Percentiles rank a stretch among this genome's conserved stretches.
Conservation (phyloP, 768 basidiomycete species). For the Suillus hirtellus region DNA sequence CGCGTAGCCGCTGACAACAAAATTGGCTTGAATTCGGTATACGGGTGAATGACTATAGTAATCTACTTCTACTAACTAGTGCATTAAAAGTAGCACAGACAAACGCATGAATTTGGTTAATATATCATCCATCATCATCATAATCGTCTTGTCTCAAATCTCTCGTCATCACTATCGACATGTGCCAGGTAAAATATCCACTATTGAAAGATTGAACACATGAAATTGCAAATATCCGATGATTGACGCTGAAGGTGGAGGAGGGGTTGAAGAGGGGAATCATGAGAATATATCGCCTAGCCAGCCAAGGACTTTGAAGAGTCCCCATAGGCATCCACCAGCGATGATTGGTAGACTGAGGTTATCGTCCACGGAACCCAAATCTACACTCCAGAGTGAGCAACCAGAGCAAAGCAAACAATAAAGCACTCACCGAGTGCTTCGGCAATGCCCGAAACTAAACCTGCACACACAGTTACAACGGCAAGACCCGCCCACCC, state of each 20-base stretch:
- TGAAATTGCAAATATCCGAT: not conserved
- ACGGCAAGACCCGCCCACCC: slow-evolving; percentile 49
- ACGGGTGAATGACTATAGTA: slow-evolving; percentile 6
- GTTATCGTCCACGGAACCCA: slow-evolving; percentile 87
- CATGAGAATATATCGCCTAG: slow-evolving; percentile 27
- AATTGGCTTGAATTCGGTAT: not conserved
- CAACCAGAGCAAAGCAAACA: slow-evolving; percentile 3
- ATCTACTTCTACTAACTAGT: slow-evolving; percentile 9
- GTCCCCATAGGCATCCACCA: slow-evolving; percentile 67
- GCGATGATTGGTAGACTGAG: slow-evolving; percentile 86
- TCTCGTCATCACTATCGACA: slow-evolving; percentile 4
- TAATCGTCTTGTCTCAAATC: not conserved
- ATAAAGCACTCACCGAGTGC: slow-evolving; percentile 67
- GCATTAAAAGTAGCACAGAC: slow-evolving; percentile 4
- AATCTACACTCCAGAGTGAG: slow-evolving; percentile 47
- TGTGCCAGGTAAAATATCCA: slow-evolving; percentile 3
- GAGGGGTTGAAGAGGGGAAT: not conserved
- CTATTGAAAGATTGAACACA: not conserved
- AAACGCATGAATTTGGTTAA: not conserved
- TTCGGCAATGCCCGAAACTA: slow-evolving; percentile 85
- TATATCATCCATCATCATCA: slow-evolving; percentile 5
- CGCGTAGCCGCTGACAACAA: not conserved
- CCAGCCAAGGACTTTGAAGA: slow-evolving; percentile 45
- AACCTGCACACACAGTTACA: slow-evolving; percentile 64
- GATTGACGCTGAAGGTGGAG: not conserved